Evolutionary conservation across 2,329 filamentous ascomycete species (phyloP).

Genomic region (Sclerotinia minor): DNA sequence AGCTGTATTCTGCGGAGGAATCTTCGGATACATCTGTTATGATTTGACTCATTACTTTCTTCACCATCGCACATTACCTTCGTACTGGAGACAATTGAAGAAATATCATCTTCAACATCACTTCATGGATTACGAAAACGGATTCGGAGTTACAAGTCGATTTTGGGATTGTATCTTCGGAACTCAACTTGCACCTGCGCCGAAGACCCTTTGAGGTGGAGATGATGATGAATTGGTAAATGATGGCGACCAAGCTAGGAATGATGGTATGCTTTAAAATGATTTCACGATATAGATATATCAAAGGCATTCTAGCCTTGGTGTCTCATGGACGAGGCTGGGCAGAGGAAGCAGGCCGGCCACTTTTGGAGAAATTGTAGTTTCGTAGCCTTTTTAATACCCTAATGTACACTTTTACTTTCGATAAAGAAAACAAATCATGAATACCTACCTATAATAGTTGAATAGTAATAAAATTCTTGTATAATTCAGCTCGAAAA

Average conservation of each 20-base stretch:
- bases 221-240: slow-evolving; percentile 16
- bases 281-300: slow-evolving; percentile 34
- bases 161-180: slow-evolving; percentile 96
- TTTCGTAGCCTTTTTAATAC: slow-evolving; percentile 28
- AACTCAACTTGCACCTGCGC: slow-evolving; percentile 64
- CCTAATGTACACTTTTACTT: slow-evolving; percentile 29
- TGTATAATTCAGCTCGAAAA: background rate
- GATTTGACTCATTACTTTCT: slow-evolving; percentile 98
- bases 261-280: slow-evolving; percentile 21
- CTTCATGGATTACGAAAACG: slow-evolving; percentile 96
- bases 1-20: slow-evolving; percentile 80
- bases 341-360: slow-evolving; percentile 17
- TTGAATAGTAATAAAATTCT: background rate
- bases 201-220: slow-evolving; percentile 32
- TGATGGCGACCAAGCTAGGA: slow-evolving; percentile 8
- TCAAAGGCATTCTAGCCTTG: slow-evolving; percentile 17
- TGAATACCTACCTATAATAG: too few species aligned
- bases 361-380: slow-evolving; percentile 27
- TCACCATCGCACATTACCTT: slow-evolving; percentile 87
- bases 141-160: slow-evolving; percentile 92
- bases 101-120: slow-evolving; percentile 97
- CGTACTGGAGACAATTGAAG: slow-evolving; percentile 89
- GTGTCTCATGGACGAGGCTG: slow-evolving; percentile 13
- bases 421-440: background rate
- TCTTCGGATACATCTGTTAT: slow-evolving; percentile 96